Base-by-base conservation (phyloP, 2,329 filamentous ascomycete genomes). In the Chrysoporthe austroafricana region DNA sequence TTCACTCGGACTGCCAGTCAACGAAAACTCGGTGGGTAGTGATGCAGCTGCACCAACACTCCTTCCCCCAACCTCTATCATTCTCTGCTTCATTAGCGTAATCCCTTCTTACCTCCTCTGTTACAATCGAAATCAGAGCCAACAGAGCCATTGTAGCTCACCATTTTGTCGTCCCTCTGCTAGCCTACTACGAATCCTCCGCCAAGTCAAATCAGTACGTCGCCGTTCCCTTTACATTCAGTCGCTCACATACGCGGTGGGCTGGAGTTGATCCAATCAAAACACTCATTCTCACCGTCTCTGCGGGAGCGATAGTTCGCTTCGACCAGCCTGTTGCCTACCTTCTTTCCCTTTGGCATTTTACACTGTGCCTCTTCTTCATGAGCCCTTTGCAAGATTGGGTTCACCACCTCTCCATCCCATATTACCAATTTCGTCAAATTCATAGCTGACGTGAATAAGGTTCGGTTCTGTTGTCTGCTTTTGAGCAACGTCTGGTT, bases 21-120 rank as follows among this genome's bases (percentile, higher is more conserved):
- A 50, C 14, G n/a, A 46, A 50, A 39, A 42, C n/a, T 8, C 32
- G 32, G 66, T 67, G 14, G 34, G 66, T 26, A 14, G 32, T 36
- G 18, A 57, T 26, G 18, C 34, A 21, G 34, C 54, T 54, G 26
- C 26, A 54, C 26, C 4, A 34, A 2, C 21, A 54, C 32, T 3
- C 6, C 26, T 34, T 52, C 16, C 50, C 50, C 50, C 13, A 7
- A 14, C 9, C 6, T 16, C 21, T 52, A 4, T 32, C 36, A 3
- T 32, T 6, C 14, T 11, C 11, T 52, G 9, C 50, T 32, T 13
- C 13, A 52, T 13, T 14, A n/a, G n/a, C 8, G 5, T 8, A 21
- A 54, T 54, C 14, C 26, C 13, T 54, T 7, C 26, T 26, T 14
- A 14, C 32, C 32, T 39, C 16, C 16, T 13, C 34, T 8, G 36